Evolutionary conservation across 345 rosid species (phyloP).

Genomic region (Viola odorata): DNA sequence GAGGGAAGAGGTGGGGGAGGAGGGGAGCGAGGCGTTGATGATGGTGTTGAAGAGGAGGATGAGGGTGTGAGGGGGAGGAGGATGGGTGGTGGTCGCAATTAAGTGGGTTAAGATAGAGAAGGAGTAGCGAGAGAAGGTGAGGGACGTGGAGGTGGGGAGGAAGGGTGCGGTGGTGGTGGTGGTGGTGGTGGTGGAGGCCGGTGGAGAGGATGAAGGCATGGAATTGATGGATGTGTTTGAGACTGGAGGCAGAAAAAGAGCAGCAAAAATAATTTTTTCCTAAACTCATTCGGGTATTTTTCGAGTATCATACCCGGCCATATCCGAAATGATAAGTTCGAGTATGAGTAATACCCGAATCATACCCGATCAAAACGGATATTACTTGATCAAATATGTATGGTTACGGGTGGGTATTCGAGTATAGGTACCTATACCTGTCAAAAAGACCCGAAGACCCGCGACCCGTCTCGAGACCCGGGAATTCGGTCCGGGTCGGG

Average conservation of each 20-base stretch:
- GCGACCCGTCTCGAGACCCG: too few relatives aligned
- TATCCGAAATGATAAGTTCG: too few relatives aligned
- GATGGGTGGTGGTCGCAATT: slow-evolving; percentile 2
- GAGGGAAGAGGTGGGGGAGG: slow-evolving; percentile 25
- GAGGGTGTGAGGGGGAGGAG: too few relatives aligned
- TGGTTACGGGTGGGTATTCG: too few relatives aligned
- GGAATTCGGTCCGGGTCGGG: too few relatives aligned
- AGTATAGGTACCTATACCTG: too few relatives aligned
- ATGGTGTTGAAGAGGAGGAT: slow-evolving; percentile 52
- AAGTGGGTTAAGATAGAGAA: slow-evolving; percentile 37
- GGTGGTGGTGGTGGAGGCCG: slow-evolving; percentile 34
- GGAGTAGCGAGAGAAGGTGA: slow-evolving; percentile 49
- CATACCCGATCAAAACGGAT: too few relatives aligned
- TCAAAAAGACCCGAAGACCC: too few relatives aligned
- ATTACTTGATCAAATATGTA: too few relatives aligned
- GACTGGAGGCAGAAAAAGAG: slow-evolving; percentile 6
- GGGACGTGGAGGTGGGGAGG: slow-evolving; percentile 39
- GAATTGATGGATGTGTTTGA: slow-evolving; percentile 38
- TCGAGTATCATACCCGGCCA: too few relatives aligned
- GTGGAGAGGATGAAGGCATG: slow-evolving; percentile 47
- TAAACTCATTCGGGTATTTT: too few relatives aligned
- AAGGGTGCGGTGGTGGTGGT: slow-evolving; percentile 42
- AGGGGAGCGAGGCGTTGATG: slow-evolving; percentile 53
- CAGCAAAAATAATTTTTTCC: background rate
- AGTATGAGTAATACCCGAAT: too few relatives aligned